Evolutionary conservation across 805 yeast species (phyloP), one percentile per base, ranked within the genome.

Genomic region (Ogataea pini): DNA sequence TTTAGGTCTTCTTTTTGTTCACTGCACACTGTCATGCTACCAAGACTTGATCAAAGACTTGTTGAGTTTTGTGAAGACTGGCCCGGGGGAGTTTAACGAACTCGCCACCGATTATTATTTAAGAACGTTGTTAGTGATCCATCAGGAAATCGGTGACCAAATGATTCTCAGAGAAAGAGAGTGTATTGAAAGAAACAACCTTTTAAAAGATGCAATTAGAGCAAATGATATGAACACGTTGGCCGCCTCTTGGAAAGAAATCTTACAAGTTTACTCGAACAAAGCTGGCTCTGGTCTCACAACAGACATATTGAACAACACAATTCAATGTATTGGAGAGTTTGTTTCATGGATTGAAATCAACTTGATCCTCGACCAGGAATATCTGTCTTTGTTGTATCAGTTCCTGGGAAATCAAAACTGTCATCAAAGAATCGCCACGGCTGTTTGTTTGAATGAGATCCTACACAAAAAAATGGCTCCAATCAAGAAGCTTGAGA

Each of bases 291-390:
- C 57, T 57, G 58, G 56, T 6, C 42, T 69, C 43, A 52, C 56
- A 10, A 53, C 60, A 54, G 81, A 80, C 50, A 75, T 86, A 52
- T 57, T 87, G 59, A 80, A 77, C 52, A 77, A 78, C 50, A 70
- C 82, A 6, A 73, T 89, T 42, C 73, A 74, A 44, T 82, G 82
- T 47, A 80, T 94, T 47, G 97, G 97, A 9, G 81, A 82, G 10
- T 94, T 86, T 77, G 86, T 90, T 19, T 83, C 91, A 19, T 94
- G 99, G 99, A 89, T 91, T 64, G 95, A 89, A 63, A 83, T 91
- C 51, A 73, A 83, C 46, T 72, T 89, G 57, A 80, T 92, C 46
- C 75, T 90, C 25, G 80, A 80, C 42, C 75, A 78, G 28, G 78
- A 78, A 18, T 83, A 79, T 56, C 70, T 88, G 58, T 67, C 73